These are phyloP conservation scores for Alopecurus myosuroides DNA, from an alignment of 176 grass and related monocot species.

Conservation along the genomic window DNA sequence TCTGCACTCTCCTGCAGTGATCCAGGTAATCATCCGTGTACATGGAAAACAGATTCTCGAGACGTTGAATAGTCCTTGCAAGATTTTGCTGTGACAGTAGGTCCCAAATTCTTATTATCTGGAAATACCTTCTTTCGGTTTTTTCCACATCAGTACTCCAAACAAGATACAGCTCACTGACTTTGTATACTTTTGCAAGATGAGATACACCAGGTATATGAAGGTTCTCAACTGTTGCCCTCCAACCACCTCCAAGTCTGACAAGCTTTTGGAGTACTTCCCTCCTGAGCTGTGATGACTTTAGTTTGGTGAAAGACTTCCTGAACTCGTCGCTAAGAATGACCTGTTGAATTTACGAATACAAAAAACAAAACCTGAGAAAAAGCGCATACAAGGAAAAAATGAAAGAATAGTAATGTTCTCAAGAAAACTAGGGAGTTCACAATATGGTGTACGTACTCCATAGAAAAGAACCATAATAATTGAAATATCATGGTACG, in stretches of 20 bases:
- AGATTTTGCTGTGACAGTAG: constrained; percentile 37
- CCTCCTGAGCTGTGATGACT: constrained; percentile 32
- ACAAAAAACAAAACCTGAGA: neutral
- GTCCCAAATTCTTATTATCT: constrained; percentile 78
- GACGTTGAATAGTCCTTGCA: constrained; percentile 40
- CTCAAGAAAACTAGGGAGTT: neutral
- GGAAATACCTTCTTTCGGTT: constrained; percentile 33
- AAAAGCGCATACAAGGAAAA: neutral
- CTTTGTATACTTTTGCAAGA: constrained; percentile 46
- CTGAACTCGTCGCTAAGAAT: constrained; percentile 71
- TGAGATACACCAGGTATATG: constrained; percentile 14
- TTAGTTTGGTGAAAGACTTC: constrained; percentile 57
- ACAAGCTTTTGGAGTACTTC: constrained; percentile 53
- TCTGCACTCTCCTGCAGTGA: constrained; percentile 38
- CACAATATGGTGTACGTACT: neutral
- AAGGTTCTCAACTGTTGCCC: constrained; percentile 25
- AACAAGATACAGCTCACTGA: constrained; percentile 54
- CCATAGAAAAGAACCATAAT: neutral
- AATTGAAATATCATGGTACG: neutral
- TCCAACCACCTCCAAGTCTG: constrained; percentile 60
- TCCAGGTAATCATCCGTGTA: constrained; percentile 63
- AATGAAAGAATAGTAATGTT: neutral
- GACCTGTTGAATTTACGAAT: constrained; percentile 38
- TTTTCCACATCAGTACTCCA: constrained; percentile 71
- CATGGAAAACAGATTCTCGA: constrained; percentile 74